Base-by-base conservation (phyloP, 2,329 filamentous ascomycete genomes). In the Ophiognomonia clavigignenti-juglandacearum region DNA sequence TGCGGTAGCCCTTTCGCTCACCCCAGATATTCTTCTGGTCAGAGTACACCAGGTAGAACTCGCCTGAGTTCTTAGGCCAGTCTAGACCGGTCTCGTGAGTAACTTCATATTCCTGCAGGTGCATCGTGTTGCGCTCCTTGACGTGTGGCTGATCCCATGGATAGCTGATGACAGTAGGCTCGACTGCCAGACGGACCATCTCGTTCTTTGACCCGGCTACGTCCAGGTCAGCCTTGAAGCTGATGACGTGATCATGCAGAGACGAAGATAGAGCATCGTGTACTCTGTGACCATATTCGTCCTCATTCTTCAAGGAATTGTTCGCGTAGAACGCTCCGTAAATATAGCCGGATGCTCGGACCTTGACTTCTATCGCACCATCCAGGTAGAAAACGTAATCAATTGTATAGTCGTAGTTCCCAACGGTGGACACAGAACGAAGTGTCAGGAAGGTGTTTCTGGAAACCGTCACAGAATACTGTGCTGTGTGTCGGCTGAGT, bases 371-470 rank as follows among this genome's bases (percentile, higher is more conserved):
- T 5, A 72, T 48, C 4, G 64, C 64, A 0, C 62, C 64, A 49
- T 67, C 63, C 7, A 67, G 54, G 40, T 61, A 57, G 52, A 65
- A 66, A 27, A 50, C 53, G 43, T 66, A 66, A 45, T 61, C 59
- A 42, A 64, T 65, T 10, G 66, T 55, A 48, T 67, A 66, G 45
- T 72, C 69, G 47, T 72, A 71, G 50, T 72, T 72, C 3, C 69
- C 67, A 14, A 72, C 59, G 0, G 66, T 72, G 1, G 67, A 63
- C 6, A 71, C 64, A 0, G 60, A 59, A 8, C 68, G 66, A 1
- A 67, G 50, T 3, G 62, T 65, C 4, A 71, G 53, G 6, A 57
- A 56, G 0, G 65, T 61, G 18, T 57, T 59, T 47, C 67, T 65
- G 2, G 49, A 51, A 2, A 36, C 49, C 1, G 49, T 51, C 8